Base-by-base conservation (phyloP, 306 rosid genomes). In the Vigna unguiculata region DNA sequence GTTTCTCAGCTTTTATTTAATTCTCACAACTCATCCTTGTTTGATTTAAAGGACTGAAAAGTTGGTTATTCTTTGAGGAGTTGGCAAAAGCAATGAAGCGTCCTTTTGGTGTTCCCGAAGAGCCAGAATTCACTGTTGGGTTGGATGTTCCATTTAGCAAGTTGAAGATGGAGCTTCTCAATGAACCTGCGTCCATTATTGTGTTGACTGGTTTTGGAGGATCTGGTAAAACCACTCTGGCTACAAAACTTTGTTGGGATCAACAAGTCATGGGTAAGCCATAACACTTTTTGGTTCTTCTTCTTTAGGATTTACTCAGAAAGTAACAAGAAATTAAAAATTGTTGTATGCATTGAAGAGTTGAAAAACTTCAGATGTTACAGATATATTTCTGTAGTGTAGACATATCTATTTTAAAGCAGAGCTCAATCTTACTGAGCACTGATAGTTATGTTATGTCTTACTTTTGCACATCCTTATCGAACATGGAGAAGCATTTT, bases 201-300 rank as follows among this genome's bases (percentile, higher is more conserved):
- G 1, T 20, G 28, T 53, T 53, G 25, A 53, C 28, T 20, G 59
- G 59, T 53, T 53, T 53, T 3, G 59, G 28, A 53, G 59, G 59
- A 53, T 53, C 59, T 4, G 59, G 59, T 5, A 53, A 53, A 53
- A 53, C 59, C 59, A 53, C 59, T 53, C 21, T 53, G 59, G 59
- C 59, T 19, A 19, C 59, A 2, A 2, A 2, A 4, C 59, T 53
- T 0, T 53, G 59, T 53, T 53, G 59, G 59, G 28, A 53, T 53
- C 0, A 19, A 53, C 59, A 53, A 19, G 6, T 53, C 59, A 20
- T 8, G 59, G 28, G 59, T 53, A 53, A 19, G 59, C 17, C 6
- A 0, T 53, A n/a, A n/a, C n/a, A n/a, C n/a, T n/a, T n/a, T n/a
- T n/a, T 20, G 4, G 59, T 36, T 36, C 40, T 36, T 36, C 9